These are phyloP conservation scores for Ogataea trehalophila DNA, from an alignment of 805 yeast species.

Conservation along the genomic window DNA sequence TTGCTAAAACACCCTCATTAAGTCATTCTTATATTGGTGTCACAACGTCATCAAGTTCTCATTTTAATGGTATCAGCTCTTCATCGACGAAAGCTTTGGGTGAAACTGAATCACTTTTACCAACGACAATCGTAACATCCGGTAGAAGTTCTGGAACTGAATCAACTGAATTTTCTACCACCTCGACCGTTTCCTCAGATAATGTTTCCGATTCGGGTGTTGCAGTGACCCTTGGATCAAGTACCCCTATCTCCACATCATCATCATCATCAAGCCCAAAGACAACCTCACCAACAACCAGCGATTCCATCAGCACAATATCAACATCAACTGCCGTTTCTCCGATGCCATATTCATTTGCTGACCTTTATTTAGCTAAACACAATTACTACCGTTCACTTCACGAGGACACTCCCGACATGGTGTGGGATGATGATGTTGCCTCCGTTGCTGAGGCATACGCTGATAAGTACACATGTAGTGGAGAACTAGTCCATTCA, in stretches of 20 bases:
- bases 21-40: background rate
- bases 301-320: conserved; percentile 21
- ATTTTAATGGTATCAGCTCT: background rate
- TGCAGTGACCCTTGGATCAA: conserved; percentile 1
- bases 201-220: no score
- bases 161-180: conserved; percentile 9
- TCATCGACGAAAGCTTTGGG: background rate
- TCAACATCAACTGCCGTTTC: conserved; percentile 17
- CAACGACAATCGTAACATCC: conserved; percentile 11
- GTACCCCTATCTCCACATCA: conserved; percentile 3
- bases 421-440: conserved; percentile 52
- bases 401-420: conserved; percentile 42
- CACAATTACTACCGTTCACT: conserved; percentile 56
- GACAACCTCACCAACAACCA: conserved; percentile 18
- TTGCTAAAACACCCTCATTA: background rate
- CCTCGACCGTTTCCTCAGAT: conserved; percentile 6
- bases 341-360: conserved; percentile 30
- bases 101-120: background rate
- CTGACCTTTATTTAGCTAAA: conserved; percentile 44
- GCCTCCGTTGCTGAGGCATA: conserved; percentile 52
- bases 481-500: conserved; percentile 57
- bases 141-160: conserved; percentile 13
- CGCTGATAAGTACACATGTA: conserved; percentile 53
- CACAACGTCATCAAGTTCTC: no score
- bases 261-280: conserved; percentile 16